These are phyloP conservation scores for Aspergillus homomorphus DNA, from an alignment of 495 filamentous ascomycete species.

Conservation along the genomic window DNA sequence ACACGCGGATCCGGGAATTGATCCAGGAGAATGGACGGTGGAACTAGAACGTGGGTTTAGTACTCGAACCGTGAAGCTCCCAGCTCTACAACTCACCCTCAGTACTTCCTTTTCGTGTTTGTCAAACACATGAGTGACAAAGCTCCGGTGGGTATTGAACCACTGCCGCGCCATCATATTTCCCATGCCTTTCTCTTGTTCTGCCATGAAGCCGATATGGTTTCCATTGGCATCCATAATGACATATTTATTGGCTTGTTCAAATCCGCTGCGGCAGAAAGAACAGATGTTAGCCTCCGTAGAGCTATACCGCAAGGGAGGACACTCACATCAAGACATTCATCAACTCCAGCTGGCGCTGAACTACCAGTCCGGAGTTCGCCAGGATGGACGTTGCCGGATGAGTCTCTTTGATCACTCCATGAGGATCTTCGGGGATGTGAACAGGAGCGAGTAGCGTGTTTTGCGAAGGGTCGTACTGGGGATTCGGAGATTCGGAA, in stretches of 20 bases:
- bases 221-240: conserved; percentile 69
- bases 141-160: conserved; percentile 64
- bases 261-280: conserved; percentile 51
- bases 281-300: not conserved
- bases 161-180: conserved; percentile 59
- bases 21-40: conserved; percentile 69
- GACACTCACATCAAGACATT: conserved; percentile 59
- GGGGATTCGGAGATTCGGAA: conserved; percentile 11
- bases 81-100: conserved; percentile 37
- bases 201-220: conserved; percentile 67
- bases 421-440: conserved; percentile 61
- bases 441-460: conserved; percentile 52
- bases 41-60: conserved; percentile 39
- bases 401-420: conserved; percentile 58
- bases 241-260: conserved; percentile 70
- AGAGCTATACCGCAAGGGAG: not conserved
- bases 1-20: conserved; percentile 60
- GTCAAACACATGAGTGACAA: conserved; percentile 70
- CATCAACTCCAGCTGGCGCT: conserved; percentile 67
- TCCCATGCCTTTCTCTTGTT: conserved; percentile 60
- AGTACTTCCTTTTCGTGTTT: conserved; percentile 61
- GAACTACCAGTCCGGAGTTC: conserved; percentile 63
- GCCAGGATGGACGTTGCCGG: conserved; percentile 57
- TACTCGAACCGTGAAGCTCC: not conserved
- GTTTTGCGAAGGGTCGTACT: conserved; percentile 44